Percentiles rank a stretch among this genome's conserved stretches.
phyloP scores from a whole-genome alignment of 164 flowering plant species.

The Magnolia kwangsiensis region DNA sequence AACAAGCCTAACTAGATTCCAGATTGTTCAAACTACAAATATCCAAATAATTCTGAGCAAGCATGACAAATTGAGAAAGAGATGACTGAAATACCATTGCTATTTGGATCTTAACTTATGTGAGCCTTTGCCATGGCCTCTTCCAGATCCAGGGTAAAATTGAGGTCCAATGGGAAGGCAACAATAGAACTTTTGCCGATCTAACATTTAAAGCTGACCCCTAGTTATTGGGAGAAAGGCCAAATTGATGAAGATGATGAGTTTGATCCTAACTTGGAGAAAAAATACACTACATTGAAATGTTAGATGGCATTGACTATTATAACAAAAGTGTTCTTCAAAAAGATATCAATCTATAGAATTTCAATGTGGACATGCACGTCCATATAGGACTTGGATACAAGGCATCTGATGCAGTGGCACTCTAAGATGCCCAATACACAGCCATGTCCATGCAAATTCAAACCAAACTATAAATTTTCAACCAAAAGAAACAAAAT shows the following conservation, averaged over 20 bases:
- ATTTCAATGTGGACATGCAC: neutral
- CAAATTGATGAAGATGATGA: too few relatives aligned
- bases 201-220: too few relatives aligned
- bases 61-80: neutral
- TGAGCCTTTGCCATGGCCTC: neutral
- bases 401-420: too few relatives aligned
- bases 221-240: too few relatives aligned
- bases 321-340: neutral
- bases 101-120: neutral
- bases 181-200: neutral
- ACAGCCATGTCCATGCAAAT: too few relatives aligned
- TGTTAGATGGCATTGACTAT: neutral
- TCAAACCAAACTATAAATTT: too few relatives aligned
- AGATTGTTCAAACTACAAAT: neutral
- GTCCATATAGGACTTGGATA: too few relatives aligned
- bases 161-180: neutral
- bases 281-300: neutral
- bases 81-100: neutral
- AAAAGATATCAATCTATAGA: neutral
- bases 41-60: neutral
- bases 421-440: too few relatives aligned
- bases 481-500: too few relatives aligned
- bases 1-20: neutral
- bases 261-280: neutral
- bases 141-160: neutral